Percentiles rank a stretch among this genome's conserved stretches.
These are phyloP conservation scores for Aspergillus sp. DNA, from an alignment of 2,329 filamentous ascomycete genomes.

Conservation along the genomic window DNA sequence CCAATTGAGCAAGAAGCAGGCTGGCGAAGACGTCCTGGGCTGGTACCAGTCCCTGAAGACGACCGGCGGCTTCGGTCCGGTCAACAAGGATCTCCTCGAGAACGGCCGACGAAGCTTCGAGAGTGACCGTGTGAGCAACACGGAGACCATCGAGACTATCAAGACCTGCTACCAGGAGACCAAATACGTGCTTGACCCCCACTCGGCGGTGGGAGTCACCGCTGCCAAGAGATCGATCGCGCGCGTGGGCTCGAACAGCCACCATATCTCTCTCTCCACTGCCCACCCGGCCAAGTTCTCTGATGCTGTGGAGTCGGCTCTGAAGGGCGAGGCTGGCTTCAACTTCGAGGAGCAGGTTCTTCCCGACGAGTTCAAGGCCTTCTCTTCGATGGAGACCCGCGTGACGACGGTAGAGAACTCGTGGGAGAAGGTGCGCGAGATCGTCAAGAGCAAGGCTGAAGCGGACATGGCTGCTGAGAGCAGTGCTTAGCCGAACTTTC, in stretches of 20 bases:
- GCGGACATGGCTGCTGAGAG: conserved; percentile 31
- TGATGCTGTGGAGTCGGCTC: conserved; percentile 74
- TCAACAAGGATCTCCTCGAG: conserved; percentile 36
- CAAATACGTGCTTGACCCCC: conserved; percentile 86
- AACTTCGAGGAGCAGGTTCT: conserved; percentile 70
- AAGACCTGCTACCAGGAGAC: conserved; percentile 52
- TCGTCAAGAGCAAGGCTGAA: conserved; percentile 71
- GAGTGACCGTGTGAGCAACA: conserved; percentile 67
- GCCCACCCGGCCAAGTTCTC: conserved; percentile 96
- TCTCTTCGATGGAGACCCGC: conserved; percentile 72
- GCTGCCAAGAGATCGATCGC: conserved; percentile 69
- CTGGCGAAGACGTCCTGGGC: conserved; percentile 5
- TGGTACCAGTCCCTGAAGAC: conserved; percentile 8
- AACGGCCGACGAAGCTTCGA: conserved; percentile 63
- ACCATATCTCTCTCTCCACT: conserved; percentile 83
- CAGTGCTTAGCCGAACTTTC: conserved; percentile 2
- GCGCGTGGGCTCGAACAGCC: conserved; percentile 45
- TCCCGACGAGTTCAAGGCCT: conserved; percentile 75
- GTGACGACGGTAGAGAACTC: conserved; percentile 55
- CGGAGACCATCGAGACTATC: conserved; percentile 67
- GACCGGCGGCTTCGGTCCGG: conserved; percentile 5
- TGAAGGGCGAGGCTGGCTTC: conserved; percentile 70
- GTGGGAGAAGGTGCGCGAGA: conserved; percentile 71
- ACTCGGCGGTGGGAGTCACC: conserved; percentile 82
- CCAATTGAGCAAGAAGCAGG: conserved; percentile 29